Percentiles rank a stretch among this genome's conserved stretches.
These are phyloP conservation scores for Aspergillus thermomutatus DNA, from an alignment of 2,329 filamentous ascomycete genomes.

Conservation along the genomic window DNA sequence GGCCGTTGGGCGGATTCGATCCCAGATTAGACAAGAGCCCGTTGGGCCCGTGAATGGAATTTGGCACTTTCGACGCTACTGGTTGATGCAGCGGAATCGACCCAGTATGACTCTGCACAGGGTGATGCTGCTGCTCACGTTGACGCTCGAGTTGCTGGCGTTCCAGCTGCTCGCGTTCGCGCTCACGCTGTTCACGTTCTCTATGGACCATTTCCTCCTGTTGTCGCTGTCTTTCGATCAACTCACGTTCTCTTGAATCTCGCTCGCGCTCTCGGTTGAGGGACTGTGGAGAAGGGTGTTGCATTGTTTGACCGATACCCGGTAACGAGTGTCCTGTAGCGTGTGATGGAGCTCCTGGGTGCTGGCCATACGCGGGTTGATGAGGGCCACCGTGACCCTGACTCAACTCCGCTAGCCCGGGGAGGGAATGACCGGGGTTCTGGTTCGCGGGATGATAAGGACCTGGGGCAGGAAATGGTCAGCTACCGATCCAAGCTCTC, in stretches of 20 bases:
- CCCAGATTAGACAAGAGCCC: conserved; percentile 77
- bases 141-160: conserved; percentile 57
- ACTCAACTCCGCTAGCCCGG: conserved; percentile 45
- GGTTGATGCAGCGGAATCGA: conserved; percentile 93
- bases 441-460: conserved; percentile 42
- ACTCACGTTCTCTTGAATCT: conserved; percentile 55
- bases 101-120: conserved; percentile 82
- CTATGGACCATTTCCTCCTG: conserved; percentile 57
- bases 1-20: conserved; percentile 53
- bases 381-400: conserved; percentile 42
- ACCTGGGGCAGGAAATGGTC: conserved; percentile 23
- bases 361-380: conserved; percentile 43
- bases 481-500: conserved; percentile 8
- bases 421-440: conserved; percentile 44
- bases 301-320: conserved; percentile 42
- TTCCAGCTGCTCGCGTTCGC: conserved; percentile 54
- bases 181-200: conserved; percentile 52
- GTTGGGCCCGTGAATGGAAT: conserved; percentile 86
- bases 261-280: conserved; percentile 45
- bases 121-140: conserved; percentile 59
- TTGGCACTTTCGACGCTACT: conserved; percentile 75
- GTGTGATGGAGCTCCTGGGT: conserved; percentile 35
- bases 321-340: conserved; percentile 37
- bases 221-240: conserved; percentile 45
- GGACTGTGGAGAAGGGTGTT: conserved; percentile 40